A percentile compares a stretch with the other conserved stretches of the same genome.
These are phyloP conservation scores for Leishmania lainsoni DNA, from an alignment of 208 protist species.

Conservation along the genomic window DNA sequence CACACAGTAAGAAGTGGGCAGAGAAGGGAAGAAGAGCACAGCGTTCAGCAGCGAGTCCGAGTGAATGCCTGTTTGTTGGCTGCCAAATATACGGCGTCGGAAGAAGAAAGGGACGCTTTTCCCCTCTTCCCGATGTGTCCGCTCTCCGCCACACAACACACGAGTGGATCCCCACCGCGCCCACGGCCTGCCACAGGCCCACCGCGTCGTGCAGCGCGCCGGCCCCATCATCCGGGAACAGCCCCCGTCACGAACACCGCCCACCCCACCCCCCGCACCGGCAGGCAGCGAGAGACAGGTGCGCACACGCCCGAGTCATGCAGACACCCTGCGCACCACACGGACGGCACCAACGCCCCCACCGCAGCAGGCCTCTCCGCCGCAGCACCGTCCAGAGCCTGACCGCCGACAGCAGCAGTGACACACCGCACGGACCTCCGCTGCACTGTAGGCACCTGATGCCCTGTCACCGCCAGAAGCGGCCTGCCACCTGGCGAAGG, in stretches of 20 bases:
- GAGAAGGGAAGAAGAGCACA: neutral
- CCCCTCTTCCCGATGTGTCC: neutral
- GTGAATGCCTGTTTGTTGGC: neutral
- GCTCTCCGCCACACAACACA: neutral
- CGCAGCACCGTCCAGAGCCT: neutral
- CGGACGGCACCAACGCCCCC: neutral
- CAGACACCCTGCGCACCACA: neutral
- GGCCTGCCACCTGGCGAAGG: no score
- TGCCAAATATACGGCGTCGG: neutral
- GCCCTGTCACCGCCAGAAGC: no score
- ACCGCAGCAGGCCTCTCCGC: neutral
- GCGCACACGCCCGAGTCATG: neutral
- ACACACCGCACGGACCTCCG: no score
- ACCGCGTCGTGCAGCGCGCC: neutral
- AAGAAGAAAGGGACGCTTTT: neutral
- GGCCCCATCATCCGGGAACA: neutral
- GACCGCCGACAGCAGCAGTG: neutral
- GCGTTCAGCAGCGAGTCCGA: neutral
- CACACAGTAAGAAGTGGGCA: neutral
- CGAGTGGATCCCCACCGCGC: neutral
- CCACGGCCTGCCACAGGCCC: neutral
- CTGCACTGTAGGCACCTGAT: no score
- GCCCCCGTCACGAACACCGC: neutral
- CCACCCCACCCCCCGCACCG: neutral
- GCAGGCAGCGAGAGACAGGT: neutral